Evolutionary conservation across 1,139 yeast genomes (phyloP).

Genomic region (Sugiyamaella japonica): DNA sequence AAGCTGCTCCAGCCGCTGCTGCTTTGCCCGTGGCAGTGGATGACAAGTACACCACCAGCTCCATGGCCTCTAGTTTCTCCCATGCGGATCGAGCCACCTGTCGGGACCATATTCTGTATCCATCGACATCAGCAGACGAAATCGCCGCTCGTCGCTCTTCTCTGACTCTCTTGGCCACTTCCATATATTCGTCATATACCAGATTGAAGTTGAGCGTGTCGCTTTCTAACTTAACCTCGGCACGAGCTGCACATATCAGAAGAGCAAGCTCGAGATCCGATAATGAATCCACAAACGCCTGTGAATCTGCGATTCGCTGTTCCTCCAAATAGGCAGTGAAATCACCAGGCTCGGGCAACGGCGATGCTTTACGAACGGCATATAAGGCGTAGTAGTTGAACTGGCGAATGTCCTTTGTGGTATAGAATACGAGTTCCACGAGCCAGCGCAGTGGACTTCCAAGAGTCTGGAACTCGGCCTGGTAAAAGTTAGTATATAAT

Average conservation of each 20-base stretch:
- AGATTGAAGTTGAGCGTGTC: conserved; percentile 64
- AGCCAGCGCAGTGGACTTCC: conserved; percentile 37
- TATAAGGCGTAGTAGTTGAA: conserved; percentile 53
- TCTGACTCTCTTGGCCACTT: conserved; percentile 52
- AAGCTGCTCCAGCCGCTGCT: conserved; percentile 19
- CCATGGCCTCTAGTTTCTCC: conserved; percentile 40
- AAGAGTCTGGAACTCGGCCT: conserved; percentile 24
- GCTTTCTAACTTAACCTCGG: conserved; percentile 58
- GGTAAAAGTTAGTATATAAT: not conserved
- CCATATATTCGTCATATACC: conserved; percentile 73
- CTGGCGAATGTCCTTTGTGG: conserved; percentile 58
- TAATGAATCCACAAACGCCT: conserved; percentile 44
- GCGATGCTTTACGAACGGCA: conserved; percentile 45
- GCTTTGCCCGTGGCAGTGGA: conserved; percentile 21
- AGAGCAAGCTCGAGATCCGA: conserved; percentile 71
- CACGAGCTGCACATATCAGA: conserved; percentile 72
- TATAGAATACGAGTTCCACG: conserved; percentile 53
- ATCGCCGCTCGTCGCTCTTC: conserved; percentile 43
- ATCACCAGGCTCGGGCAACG: conserved; percentile 41
- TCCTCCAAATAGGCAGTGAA: conserved; percentile 33
- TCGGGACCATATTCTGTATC: conserved; percentile 39
- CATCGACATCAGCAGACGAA: conserved; percentile 26
- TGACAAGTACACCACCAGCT: conserved; percentile 33
- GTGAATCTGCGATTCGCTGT: conserved; percentile 40
- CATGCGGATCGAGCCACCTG: conserved; percentile 41